Evolutionary conservation across 306 rosid genomes (phyloP).

Genomic region (Vigna nakashimae): DNA sequence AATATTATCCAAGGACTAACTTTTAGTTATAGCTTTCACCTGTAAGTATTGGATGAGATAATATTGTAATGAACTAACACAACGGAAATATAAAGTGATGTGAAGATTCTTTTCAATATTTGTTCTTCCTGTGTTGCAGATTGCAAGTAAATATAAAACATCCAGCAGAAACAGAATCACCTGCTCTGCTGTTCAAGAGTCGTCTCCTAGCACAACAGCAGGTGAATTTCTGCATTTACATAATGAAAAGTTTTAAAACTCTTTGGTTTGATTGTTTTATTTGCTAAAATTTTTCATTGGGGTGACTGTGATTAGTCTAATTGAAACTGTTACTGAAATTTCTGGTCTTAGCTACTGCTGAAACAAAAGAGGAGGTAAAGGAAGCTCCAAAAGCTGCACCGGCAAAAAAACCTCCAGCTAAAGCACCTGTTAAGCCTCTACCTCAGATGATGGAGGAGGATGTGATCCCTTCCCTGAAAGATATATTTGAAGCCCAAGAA

Average conservation of each 20-base stretch:
- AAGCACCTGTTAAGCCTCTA: conserved; percentile 73
- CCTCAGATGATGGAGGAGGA: conserved; percentile 95
- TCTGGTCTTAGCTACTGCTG: conserved; percentile 56
- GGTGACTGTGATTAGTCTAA: neutral
- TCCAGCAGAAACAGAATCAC: conserved; percentile 52
- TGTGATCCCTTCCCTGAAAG: conserved; percentile 80
- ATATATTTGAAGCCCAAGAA: conserved; percentile 70
- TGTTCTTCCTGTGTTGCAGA: conserved; percentile 47
- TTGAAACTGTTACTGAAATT: neutral
- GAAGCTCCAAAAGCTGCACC: conserved; percentile 61
- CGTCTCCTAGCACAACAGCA: conserved; percentile 71
- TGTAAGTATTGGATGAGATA: conserved; percentile 1
- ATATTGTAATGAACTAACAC: neutral
- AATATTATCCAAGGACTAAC: neutral
- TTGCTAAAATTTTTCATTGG: neutral
- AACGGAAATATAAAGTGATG: conserved; percentile 8
- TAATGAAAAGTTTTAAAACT: neutral
- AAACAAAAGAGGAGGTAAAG: conserved; percentile 65
- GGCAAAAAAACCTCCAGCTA: conserved; percentile 76
- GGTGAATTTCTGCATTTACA: conserved; percentile 52
- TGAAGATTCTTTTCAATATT: conserved; percentile 12
- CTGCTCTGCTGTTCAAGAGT: conserved; percentile 89
- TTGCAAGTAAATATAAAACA: conserved; percentile 50
- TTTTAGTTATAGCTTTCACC: conserved; percentile 1
- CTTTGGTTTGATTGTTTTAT: neutral